These are phyloP conservation scores for Curvularia eragrostidis DNA, from an alignment of 2,329 filamentous ascomycete genomes.

Conservation along the genomic window DNA sequence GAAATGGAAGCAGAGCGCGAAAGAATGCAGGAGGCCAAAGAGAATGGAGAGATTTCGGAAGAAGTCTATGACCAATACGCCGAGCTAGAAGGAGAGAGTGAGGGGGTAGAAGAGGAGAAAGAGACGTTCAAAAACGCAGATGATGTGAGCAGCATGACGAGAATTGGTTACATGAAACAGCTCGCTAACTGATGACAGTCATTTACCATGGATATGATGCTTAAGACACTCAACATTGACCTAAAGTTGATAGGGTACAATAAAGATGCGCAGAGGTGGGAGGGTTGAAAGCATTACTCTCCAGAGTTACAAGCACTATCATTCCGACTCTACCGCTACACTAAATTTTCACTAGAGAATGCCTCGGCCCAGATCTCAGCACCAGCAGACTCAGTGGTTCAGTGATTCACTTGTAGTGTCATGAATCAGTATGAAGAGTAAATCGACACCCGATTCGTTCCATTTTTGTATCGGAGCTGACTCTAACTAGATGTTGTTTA, in stretches of 20 bases:
- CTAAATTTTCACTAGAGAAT: background rate
- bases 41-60: constrained; percentile 51
- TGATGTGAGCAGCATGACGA: constrained; percentile 43
- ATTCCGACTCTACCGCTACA: background rate
- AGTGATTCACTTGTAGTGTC: background rate
- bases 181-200: constrained; percentile 47
- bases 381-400: background rate
- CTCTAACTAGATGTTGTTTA: constrained; percentile 5
- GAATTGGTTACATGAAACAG: constrained; percentile 14
- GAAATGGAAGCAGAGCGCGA: constrained; percentile 50
- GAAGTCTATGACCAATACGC: constrained; percentile 56
- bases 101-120: constrained; percentile 53
- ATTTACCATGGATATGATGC: constrained; percentile 75
- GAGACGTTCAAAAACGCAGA: constrained; percentile 41
- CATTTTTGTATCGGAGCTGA: background rate
- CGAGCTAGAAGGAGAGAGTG: constrained; percentile 47
- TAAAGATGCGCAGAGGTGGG: constrained; percentile 63
- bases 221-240: constrained; percentile 69
- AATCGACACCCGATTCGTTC: background rate
- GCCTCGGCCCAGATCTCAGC: background rate
- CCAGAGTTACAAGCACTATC: background rate
- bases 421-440: background rate
- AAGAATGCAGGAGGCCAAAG: constrained; percentile 52
- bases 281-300: constrained; percentile 50
- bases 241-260: constrained; percentile 69